Conservation (phyloP, 495 filamentous ascomycete species). For the Xylaria scruposa region DNA sequence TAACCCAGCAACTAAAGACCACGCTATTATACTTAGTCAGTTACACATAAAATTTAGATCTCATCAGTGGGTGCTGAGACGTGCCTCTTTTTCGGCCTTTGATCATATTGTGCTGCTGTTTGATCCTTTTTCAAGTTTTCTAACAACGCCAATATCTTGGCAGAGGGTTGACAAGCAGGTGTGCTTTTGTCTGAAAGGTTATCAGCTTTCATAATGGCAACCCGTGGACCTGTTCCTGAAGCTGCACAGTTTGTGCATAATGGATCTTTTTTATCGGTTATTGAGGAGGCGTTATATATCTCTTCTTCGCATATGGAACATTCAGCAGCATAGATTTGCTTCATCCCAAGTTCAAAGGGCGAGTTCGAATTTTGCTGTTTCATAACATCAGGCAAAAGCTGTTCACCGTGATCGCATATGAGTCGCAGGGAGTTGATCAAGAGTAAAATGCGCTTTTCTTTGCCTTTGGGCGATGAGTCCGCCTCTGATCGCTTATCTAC, state of each 20-base stretch:
- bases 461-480: neutral
- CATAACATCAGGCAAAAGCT: neutral
- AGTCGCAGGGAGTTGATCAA: neutral
- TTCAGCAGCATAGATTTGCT: too few species aligned
- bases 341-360: too few species aligned
- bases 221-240: too few species aligned
- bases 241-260: too few species aligned
- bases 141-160: neutral
- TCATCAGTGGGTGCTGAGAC: neutral
- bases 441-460: neutral
- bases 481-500: too few species aligned
- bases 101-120: neutral
- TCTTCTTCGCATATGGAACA: too few species aligned
- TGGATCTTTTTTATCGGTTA: too few species aligned
- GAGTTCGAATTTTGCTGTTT: too few species aligned
- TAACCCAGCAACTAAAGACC: slow-evolving; percentile 31
- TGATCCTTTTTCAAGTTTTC: neutral
- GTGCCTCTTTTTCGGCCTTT: neutral
- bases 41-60: too few species aligned
- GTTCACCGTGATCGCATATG: neutral
- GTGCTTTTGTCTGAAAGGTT: too few species aligned
- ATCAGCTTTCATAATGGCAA: too few species aligned
- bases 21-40: slow-evolving; percentile 30
- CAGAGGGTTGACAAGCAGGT: neutral
- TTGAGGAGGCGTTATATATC: too few species aligned